Conservation (phyloP, 78 protist genomes). For the Creolimax fragrantissima region DNA sequence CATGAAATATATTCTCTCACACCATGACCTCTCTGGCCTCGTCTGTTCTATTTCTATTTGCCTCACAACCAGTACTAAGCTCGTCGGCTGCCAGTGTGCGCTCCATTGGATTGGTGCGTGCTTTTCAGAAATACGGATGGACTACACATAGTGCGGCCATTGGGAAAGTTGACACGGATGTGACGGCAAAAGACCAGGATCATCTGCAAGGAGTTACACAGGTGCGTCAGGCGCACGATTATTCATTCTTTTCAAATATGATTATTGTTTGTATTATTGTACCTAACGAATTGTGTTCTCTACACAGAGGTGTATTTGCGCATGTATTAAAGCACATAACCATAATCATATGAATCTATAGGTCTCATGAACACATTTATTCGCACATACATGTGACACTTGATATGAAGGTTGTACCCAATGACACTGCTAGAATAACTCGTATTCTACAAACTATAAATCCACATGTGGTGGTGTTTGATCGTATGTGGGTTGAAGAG, state of each 20-base stretch:
- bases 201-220: too few species aligned
- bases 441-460: neutral
- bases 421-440: neutral
- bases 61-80: neutral
- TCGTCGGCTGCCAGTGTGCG: neutral
- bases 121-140: neutral
- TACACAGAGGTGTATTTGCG: too few species aligned
- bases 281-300: too few species aligned
- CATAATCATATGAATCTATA: too few species aligned
- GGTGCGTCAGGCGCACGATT: too few species aligned
- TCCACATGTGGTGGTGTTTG: slow-evolving; percentile 1
- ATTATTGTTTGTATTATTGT: too few species aligned
- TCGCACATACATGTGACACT: too few species aligned
- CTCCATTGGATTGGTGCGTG: neutral
- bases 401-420: neutral
- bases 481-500: neutral
- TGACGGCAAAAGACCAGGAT: too few species aligned
- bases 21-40: neutral
- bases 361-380: too few species aligned
- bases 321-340: too few species aligned
- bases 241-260: too few species aligned
- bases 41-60: neutral
- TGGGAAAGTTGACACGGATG: neutral
- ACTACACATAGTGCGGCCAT: neutral
- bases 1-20: neutral